A percentile compares a stretch with the other conserved stretches of the same genome.
phyloP scores from a whole-genome alignment of 106 monocot species.

The Iris macrosiphon region DNA sequence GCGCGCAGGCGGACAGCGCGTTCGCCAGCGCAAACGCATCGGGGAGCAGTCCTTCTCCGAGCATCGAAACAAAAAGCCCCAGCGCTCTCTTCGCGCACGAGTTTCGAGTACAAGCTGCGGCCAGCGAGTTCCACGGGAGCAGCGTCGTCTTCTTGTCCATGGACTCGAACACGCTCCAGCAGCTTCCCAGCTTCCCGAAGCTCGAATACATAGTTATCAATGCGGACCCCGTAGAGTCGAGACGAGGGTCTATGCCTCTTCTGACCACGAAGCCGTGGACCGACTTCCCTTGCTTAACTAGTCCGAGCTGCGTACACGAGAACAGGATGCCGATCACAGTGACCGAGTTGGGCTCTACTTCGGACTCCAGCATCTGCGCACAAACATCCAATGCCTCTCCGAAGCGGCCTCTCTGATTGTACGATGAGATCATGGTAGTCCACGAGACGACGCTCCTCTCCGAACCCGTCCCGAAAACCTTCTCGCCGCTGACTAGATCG shows the following conservation, averaged over 20 bases:
- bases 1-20: slow-evolving; percentile 10
- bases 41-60: slow-evolving; percentile 4
- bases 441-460: slow-evolving; percentile 6
- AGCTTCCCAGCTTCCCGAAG: not conserved
- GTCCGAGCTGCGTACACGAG: slow-evolving; percentile 13
- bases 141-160: slow-evolving; percentile 8
- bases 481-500: slow-evolving; percentile 4
- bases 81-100: not conserved
- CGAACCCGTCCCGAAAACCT: slow-evolving; percentile 5
- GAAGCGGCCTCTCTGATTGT: slow-evolving; percentile 11
- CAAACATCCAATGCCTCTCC: slow-evolving; percentile 13
- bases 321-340: slow-evolving; percentile 6
- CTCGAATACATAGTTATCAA: slow-evolving; percentile 12
- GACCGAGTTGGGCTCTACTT: slow-evolving; percentile 5
- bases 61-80: not conserved
- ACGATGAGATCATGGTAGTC: slow-evolving; percentile 23
- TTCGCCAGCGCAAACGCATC: slow-evolving; percentile 9
- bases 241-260: not conserved
- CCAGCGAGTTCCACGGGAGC: slow-evolving; percentile 3
- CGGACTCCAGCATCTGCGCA: slow-evolving; percentile 4
- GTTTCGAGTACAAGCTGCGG: slow-evolving; percentile 1
- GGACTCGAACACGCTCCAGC: slow-evolving; percentile 7
- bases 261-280: slow-evolving; percentile 12
- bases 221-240: not conserved
- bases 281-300: slow-evolving; percentile 12